Evolutionary conservation across 2,329 filamentous ascomycete genomes (phyloP).

Genomic region (Fusarium palustre): DNA sequence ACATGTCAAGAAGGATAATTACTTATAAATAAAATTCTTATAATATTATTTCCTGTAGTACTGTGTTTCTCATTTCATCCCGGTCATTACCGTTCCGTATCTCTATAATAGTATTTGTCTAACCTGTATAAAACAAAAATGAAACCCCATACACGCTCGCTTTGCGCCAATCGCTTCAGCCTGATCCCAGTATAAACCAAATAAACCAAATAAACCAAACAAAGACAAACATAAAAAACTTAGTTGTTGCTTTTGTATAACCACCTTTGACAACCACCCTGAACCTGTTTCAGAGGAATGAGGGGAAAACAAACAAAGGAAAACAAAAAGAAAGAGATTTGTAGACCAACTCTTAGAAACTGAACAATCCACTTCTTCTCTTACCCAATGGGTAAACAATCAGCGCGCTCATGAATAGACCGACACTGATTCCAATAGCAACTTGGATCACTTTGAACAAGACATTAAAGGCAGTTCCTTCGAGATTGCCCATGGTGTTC

Average conservation of each 20-base stretch:
- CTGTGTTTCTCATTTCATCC: conserved; percentile 23
- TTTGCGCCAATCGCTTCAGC: conserved; percentile 30
- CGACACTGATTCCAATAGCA: conserved; percentile 71
- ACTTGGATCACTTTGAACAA: conserved; percentile 70
- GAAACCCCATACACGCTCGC: conserved; percentile 31
- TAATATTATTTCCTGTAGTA: background rate
- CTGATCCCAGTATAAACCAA: conserved; percentile 1
- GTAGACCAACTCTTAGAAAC: conserved; percentile 54
- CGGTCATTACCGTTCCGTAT: conserved; percentile 22
- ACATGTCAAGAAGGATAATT: background rate
- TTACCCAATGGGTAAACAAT: conserved; percentile 69
- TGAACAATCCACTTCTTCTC: conserved; percentile 67
- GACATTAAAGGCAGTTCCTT: conserved; percentile 64
- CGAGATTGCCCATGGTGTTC: conserved; percentile 49
- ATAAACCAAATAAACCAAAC: conserved; percentile 10
- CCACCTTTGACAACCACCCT: background rate
- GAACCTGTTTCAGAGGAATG: background rate
- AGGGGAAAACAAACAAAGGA: background rate
- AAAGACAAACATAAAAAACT: conserved; percentile 1
- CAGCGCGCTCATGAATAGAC: conserved; percentile 67
- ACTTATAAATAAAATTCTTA: background rate
- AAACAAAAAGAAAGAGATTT: background rate
- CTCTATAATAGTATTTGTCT: conserved; percentile 14
- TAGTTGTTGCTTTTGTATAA: conserved; percentile 8
- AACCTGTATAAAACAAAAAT: background rate